Evolutionary conservation across 331 rosid genomes (phyloP), one percentile per base, ranked within the genome.

Genomic region (Stylosanthes scabra): DNA sequence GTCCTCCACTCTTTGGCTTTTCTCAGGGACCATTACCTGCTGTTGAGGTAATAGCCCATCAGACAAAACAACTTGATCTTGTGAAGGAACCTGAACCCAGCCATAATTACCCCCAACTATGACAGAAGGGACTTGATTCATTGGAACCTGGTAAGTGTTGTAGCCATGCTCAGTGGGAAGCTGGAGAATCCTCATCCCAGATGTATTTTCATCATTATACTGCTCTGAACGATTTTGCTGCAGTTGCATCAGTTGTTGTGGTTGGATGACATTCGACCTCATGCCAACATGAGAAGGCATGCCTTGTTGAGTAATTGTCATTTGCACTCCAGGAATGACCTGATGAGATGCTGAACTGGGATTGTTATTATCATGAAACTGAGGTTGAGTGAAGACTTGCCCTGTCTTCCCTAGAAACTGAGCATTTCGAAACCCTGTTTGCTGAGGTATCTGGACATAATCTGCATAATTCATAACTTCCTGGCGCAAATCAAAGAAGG

Each of bases 151-250:
- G 74, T 79, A 88, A 12, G 86, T 16, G 63, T 66, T 86, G 74
- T 89, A 91, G 84, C 83, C 74, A 49, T 76, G 89, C 37, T 93
- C 98, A 37, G 82, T 76, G 27, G 96, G 93, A 78, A 85, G 73
- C 78, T 87, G 98, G 73, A 89, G 63, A 76, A 86, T 77, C 75
- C 88, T 82, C 15, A 88, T 78, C 51, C 82, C 86, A 70, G 85
- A 82, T 62, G 87, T 29, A 71, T 75, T 91, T 61, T 88, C 86
- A 49, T 89, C 84, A 40, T 37, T 81, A 71, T 81, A 91, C 76
- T 74, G 87, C 61, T 89, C 92, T 69, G 85, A 47, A 76, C 47
- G 85, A 73, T 80, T 78, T 52, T 83, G 90, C 45, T 85, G 93
- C 2, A 78, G 83, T 76, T 83, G 98, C 79, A 83, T 59, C 68